Percentiles rank a stretch among this genome's conserved stretches.
phyloP scores from a whole-genome alignment of 1,139 yeast species.

The Sugiyamaella castrensis region DNA sequence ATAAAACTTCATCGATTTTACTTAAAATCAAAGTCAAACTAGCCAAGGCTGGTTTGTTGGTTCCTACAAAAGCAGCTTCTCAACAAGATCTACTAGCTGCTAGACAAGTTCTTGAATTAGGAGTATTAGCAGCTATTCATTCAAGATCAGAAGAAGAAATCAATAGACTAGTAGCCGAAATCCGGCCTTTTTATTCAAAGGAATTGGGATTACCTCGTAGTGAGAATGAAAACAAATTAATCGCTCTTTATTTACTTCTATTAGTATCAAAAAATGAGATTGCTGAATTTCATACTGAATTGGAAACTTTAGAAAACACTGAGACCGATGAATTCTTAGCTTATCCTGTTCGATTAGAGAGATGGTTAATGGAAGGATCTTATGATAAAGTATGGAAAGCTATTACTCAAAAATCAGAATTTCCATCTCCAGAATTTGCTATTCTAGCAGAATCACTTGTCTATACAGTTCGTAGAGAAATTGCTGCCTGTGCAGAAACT shows the following conservation, averaged over 20 bases:
- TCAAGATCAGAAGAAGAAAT: constrained; percentile 60
- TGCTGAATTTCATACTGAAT: constrained; percentile 83
- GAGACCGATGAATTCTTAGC: constrained; percentile 60
- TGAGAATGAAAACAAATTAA: constrained; percentile 69
- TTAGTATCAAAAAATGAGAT: constrained; percentile 79
- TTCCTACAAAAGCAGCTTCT: constrained; percentile 51
- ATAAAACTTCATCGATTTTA: constrained; percentile 56
- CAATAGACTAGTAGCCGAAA: constrained; percentile 69
- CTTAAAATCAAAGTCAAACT: constrained; percentile 75
- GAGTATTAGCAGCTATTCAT: constrained; percentile 74
- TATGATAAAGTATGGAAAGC: constrained; percentile 90
- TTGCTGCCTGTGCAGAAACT: constrained; percentile 80
- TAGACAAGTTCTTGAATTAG: constrained; percentile 80
- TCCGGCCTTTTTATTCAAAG: constrained; percentile 66
- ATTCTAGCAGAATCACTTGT: constrained; percentile 51
- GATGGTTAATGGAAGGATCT: constrained; percentile 95
- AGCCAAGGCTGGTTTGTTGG: constrained; percentile 70
- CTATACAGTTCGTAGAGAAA: constrained; percentile 77
- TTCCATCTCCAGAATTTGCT: constrained; percentile 48
- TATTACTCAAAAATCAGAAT: constrained; percentile 47
- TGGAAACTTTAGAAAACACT: constrained; percentile 68
- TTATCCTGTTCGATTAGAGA: constrained; percentile 86
- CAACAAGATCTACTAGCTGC: constrained; percentile 67
- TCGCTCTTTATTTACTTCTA: constrained; percentile 72
- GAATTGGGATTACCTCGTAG: constrained; percentile 50